Evolutionary conservation across 2,329 filamentous ascomycete genomes (phyloP), one percentile per base, ranked within the genome.

Genomic region (Sarocladiaceae sp.): DNA sequence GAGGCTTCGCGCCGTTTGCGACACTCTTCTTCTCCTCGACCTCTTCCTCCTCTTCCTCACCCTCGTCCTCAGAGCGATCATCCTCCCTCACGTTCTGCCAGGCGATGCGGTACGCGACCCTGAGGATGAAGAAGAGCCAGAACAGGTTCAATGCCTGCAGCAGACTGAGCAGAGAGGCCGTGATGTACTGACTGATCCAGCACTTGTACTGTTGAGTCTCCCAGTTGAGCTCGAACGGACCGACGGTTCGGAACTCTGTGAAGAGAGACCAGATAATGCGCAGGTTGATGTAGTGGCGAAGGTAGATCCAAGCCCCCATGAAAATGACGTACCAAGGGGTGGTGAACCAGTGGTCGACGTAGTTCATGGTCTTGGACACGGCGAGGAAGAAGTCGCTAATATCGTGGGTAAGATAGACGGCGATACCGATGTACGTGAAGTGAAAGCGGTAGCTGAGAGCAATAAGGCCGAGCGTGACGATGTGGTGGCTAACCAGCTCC

Each of bases 371-470:
- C 69, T 96, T 96, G 49, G 88, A 95, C 2, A 87, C 93, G 29
- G 91, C 90, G 34, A 96, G 76, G 78, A 96, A 96, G 68, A 96
- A 95, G 64, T 96, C 90, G 48, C 83, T 89, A 50, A 96, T 86
- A 60, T 97, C 90, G 65, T 95, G 88, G 9, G 90, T 95, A 50
- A 93, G 88, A 65, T 95, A 97, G 26, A 97, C 88, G 16, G 88
- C 87, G 45, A 96, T 68, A 20, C 90, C 90, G 62, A 97, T 94
- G 66, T 95, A 91, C 16, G 89, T 94, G 64, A 96, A 97, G 67
- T 97, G 90, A 72, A 95, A 97, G 49, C 88, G 82, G 68, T 96
- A 97, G 69, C 86, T 93, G 58, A 91, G 69, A 47, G 68, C 83
- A 53, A 97, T 95, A 55, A 97, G 75, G 16, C 82, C 70, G 48